A percentile compares a stretch with the other conserved stretches of the same genome.
phyloP scores from a whole-genome alignment of 108 stramenopile species.

The Pseudonitzschia pungens region DNA sequence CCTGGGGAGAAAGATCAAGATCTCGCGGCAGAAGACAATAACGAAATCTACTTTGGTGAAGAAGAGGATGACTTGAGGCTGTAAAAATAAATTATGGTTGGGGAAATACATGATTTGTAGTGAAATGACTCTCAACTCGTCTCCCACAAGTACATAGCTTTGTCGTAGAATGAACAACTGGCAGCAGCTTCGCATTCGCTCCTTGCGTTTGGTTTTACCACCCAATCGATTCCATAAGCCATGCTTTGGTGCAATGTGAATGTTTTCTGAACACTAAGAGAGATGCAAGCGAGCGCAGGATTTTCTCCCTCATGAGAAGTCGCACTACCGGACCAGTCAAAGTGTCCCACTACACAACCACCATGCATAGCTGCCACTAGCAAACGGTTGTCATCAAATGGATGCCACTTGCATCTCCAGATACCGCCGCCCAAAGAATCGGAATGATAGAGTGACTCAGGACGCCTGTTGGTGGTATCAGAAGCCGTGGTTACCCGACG shows the following conservation, averaged over 20 bases:
- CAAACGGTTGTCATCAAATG: slow-evolving; percentile 38
- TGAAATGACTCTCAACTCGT: background rate
- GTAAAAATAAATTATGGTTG: background rate
- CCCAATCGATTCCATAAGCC: slow-evolving; percentile 90
- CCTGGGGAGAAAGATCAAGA: background rate
- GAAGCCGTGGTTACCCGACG: slow-evolving; percentile 20
- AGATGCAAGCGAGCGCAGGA: background rate
- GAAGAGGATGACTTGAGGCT: slow-evolving; percentile 7
- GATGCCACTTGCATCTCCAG: slow-evolving; percentile 91
- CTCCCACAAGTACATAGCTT: slow-evolving; percentile 1
- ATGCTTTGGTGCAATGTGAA: slow-evolving; percentile 81
- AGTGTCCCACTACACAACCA: slow-evolving; percentile 54
- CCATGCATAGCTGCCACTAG: slow-evolving; percentile 88
- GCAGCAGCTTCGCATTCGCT: slow-evolving; percentile 52
- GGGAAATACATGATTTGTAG: background rate
- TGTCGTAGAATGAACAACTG: slow-evolving; percentile 85
- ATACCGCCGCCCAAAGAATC: slow-evolving; percentile 70
- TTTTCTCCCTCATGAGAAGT: background rate
- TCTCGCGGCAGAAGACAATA: background rate
- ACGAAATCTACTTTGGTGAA: background rate
- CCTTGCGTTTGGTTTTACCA: slow-evolving; percentile 10
- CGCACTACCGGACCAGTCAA: slow-evolving; percentile 6
- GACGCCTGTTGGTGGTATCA: slow-evolving; percentile 4
- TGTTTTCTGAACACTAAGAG: slow-evolving; percentile 24
- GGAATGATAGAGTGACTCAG: slow-evolving; percentile 28